Evolutionary conservation across 2,329 filamentous ascomycete genomes (phyloP).

Genomic region (Keithomyces neogunnii): DNA sequence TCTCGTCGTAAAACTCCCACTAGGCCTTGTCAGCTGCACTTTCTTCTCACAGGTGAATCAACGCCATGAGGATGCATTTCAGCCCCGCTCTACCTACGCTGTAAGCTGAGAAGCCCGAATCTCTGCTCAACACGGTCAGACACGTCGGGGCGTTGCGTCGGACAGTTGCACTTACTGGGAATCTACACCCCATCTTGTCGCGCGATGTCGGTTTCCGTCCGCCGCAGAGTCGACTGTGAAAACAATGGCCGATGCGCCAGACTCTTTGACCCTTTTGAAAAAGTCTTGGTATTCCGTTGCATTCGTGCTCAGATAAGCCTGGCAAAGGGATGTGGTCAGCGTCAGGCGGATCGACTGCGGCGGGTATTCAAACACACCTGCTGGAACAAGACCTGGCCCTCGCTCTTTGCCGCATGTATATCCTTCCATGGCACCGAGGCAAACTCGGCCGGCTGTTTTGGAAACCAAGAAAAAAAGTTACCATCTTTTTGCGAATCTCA

Average conservation of each 20-base stretch:
- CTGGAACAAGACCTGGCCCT: conserved; percentile 30
- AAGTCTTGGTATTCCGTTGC: background rate
- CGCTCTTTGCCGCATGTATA: conserved; percentile 26
- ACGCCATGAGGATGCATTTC: background rate
- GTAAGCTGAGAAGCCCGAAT: background rate
- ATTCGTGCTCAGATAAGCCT: background rate
- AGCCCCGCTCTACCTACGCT: background rate
- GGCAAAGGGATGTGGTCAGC: background rate
- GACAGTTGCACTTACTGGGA: conserved; percentile 19
- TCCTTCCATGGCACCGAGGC: conserved; percentile 25
- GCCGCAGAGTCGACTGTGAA: conserved; percentile 32
- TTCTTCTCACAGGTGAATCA: too few species aligned
- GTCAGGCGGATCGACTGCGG: conserved; percentile 8
- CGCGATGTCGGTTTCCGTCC: conserved; percentile 30
- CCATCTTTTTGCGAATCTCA: conserved; percentile 11
- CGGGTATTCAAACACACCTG: conserved; percentile 15
- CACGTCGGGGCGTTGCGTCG: background rate
- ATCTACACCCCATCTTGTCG: conserved; percentile 28
- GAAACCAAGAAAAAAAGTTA: background rate
- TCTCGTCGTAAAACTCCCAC: conserved; percentile 19
- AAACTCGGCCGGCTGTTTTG: background rate
- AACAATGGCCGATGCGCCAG: conserved; percentile 27
- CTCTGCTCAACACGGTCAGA: background rate
- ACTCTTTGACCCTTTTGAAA: conserved; percentile 20
- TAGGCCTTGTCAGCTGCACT: background rate